These are phyloP conservation scores for Dimargaris verticillata DNA, from an alignment of 192 early-diverging fungal species.

Conservation along the genomic window DNA sequence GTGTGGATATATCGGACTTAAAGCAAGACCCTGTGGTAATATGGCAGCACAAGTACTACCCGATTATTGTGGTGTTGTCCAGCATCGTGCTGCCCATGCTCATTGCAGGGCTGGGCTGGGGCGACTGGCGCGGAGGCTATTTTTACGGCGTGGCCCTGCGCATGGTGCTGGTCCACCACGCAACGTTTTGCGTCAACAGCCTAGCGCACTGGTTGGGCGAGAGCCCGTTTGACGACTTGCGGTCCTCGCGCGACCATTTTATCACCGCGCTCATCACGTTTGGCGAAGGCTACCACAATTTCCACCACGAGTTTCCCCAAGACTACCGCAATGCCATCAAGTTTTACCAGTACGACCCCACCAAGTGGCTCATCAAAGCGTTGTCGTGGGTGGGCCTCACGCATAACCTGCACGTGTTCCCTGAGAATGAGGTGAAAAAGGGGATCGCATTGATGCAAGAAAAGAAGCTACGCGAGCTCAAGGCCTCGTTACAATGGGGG, in stretches of 20 bases:
- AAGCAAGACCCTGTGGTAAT: constrained; percentile 50
- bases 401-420: constrained; percentile 56
- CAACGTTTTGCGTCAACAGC: constrained; percentile 77
- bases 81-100: constrained; percentile 64
- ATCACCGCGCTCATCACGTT: constrained; percentile 60
- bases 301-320: constrained; percentile 75
- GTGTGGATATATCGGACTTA: constrained; percentile 66
- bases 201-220: constrained; percentile 65
- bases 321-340: constrained; percentile 73
- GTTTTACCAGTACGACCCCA: constrained; percentile 65
- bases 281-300: constrained; percentile 77
- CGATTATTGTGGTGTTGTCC: constrained; percentile 48
- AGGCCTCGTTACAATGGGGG: constrained; percentile 55
- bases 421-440: constrained; percentile 63
- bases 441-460: constrained; percentile 63
- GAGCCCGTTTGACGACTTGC: constrained; percentile 58
- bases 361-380: constrained; percentile 63
- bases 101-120: constrained; percentile 74
- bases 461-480: constrained; percentile 47
- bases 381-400: constrained; percentile 42
- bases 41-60: constrained; percentile 68
- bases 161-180: constrained; percentile 66
- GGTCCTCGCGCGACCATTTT: constrained; percentile 69
- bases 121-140: constrained; percentile 67
- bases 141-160: constrained; percentile 57